Evolutionary conservation across 169 alveolate genomes (phyloP).

Genomic region (Sarcocystis neurona): DNA sequence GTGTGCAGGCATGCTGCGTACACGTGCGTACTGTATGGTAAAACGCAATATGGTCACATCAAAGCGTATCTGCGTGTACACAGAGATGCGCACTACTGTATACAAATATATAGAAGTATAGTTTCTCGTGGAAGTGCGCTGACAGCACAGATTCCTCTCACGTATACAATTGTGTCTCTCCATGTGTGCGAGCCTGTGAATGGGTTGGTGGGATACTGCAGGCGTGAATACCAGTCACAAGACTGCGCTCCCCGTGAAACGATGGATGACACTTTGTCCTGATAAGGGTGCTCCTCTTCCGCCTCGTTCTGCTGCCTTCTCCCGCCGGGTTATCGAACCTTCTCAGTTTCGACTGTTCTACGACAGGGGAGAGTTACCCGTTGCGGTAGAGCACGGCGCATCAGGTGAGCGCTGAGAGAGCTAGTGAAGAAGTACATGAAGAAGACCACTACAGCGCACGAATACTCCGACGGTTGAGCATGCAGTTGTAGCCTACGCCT

Average conservation of each 20-base stretch:
- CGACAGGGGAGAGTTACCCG: constrained; percentile 94
- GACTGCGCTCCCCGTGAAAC: neutral
- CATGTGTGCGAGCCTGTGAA: neutral
- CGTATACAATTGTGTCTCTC: neutral
- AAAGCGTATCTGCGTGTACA: too few species aligned
- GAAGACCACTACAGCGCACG: too few species aligned
- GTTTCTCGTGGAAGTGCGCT: neutral
- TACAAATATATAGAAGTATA: too few species aligned
- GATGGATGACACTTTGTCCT: neutral
- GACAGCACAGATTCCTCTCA: neutral
- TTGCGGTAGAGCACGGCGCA: constrained; percentile 70
- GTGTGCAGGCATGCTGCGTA: too few species aligned
- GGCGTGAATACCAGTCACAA: neutral
- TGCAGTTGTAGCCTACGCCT: too few species aligned
- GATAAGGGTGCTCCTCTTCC: neutral
- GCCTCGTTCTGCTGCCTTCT: constrained; percentile 32
- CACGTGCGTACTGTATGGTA: too few species aligned
- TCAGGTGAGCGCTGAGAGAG: constrained; percentile 52
- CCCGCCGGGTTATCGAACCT: constrained; percentile 70
- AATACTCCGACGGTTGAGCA: too few species aligned
- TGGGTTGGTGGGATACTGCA: neutral
- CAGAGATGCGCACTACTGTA: too few species aligned
- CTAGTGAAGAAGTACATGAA: too few species aligned
- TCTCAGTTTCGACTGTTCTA: constrained; percentile 88
- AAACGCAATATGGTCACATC: too few species aligned